Evolutionary conservation across 805 yeast genomes (phyloP), one percentile per base, ranked within the genome.

Genomic region (Yarrowia hollandica): DNA sequence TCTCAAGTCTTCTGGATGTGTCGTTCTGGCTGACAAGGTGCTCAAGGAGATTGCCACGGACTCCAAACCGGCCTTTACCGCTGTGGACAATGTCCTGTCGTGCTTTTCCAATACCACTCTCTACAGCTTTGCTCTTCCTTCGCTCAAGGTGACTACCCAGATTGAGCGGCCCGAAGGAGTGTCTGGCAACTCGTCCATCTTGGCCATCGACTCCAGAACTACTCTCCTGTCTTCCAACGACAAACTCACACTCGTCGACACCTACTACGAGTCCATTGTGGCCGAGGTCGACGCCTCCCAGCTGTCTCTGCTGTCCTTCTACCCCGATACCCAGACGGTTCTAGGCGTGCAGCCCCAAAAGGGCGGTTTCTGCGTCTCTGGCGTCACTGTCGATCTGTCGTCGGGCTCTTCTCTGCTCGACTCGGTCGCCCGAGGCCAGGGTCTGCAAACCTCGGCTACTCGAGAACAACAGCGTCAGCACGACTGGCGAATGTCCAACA

Each of bases 171-270:
- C 54, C 9, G 28, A 31, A 21, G 42, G 35, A 11, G 37, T 25
- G 14, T 33, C 62, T 60, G 26, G 38, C 31, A 23, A 26, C 22
- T 9, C 65, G 8, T 34, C 65, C 9, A 19, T 71, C 10, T 15
- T 44, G 22, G 68, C 74, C 4, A 68, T 72, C 22, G 68, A 67
- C 4, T 26, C 46, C 1, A 67, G 69, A 54, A 63, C 71, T 59
- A 26, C 71, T 5, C 37, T 71, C 19, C 23, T 71, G 14, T 60
- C 69, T 1, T 61, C 61, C 21, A 68, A 60, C 11, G 39, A 61
- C 14, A 68, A 70, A 50, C 56, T 73, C 4, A 76, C 71, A 59
- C 68, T 74, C n/a, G 69, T 78, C 21, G 82, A 72, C 52, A 64
- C 68, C 5, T 67, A 67, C 37, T 72, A 69, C 56, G 66, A 64